phyloP scores from a whole-genome alignment of 176 grass and related monocot species.

The Puya raimondii region DNA sequence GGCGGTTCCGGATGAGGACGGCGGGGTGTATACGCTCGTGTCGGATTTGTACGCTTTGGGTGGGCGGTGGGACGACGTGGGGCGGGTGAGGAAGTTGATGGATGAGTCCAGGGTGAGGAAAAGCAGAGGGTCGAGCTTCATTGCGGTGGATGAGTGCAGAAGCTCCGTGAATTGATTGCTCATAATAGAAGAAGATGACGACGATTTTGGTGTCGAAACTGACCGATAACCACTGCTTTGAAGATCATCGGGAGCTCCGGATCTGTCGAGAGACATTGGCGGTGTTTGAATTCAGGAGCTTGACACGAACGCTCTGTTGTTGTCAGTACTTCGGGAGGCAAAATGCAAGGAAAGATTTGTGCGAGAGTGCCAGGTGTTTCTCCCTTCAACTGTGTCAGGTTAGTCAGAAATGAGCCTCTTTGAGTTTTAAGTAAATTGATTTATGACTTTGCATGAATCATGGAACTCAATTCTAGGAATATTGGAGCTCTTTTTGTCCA shows the following conservation, averaged over 20 bases:
- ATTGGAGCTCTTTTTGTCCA: no score
- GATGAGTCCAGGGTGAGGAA: slow-evolving; percentile 29
- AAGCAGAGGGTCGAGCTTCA: slow-evolving; percentile 29
- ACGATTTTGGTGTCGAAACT: not conserved
- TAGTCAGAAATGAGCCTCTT: no score
- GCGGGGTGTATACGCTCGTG: slow-evolving; percentile 36
- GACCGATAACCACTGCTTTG: not conserved
- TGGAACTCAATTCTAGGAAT: no score
- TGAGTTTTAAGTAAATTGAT: no score
- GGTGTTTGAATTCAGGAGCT: not conserved
- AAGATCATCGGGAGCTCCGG: not conserved
- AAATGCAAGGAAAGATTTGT: not conserved
- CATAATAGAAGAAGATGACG: not conserved
- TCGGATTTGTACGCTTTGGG: slow-evolving; percentile 47
- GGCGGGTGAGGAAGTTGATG: slow-evolving; percentile 42
- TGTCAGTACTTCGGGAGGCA: not conserved
- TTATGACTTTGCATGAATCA: no score
- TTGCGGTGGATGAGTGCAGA: not conserved
- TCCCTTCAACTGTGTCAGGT: no score
- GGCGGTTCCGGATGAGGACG: slow-evolving; percentile 37
- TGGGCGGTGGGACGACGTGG: slow-evolving; percentile 30
- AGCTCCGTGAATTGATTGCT: not conserved
- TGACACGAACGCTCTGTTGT: not conserved
- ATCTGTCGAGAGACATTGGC: not conserved
- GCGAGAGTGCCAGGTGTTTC: not conserved